Percentiles rank a stretch among this genome's conserved stretches.
These are phyloP conservation scores for Alternaria postmessia DNA, from an alignment of 2,329 filamentous ascomycete species.

Conservation along the genomic window DNA sequence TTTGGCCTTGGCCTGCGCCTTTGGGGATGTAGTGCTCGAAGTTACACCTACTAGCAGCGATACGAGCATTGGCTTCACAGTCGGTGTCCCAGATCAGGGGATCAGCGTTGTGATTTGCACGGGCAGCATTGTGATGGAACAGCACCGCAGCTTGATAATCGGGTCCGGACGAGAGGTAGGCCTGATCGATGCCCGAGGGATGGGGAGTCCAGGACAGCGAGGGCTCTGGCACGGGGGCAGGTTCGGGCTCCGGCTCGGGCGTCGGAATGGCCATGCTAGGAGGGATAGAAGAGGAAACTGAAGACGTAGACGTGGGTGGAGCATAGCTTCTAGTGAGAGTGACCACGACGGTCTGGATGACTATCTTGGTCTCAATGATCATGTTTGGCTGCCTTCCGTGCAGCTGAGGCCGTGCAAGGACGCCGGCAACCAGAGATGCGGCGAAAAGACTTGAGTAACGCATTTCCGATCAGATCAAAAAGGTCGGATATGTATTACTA, in stretches of 20 bases:
- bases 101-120: conserved; percentile 77
- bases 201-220: conserved; percentile 12
- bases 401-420: conserved; percentile 33
- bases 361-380: conserved; percentile 32
- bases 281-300: conserved; percentile 1
- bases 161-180: conserved; percentile 30
- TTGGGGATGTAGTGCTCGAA: conserved; percentile 68
- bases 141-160: conserved; percentile 54
- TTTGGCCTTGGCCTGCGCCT: conserved; percentile 78
- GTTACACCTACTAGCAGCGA: conserved; percentile 75
- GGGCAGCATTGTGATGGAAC: conserved; percentile 85
- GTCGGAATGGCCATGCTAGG: not conserved
- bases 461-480: conserved; percentile 32
- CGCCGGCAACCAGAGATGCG: conserved; percentile 35
- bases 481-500: conserved; percentile 12
- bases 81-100: conserved; percentile 74
- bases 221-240: conserved; percentile 5
- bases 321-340: conserved; percentile 10
- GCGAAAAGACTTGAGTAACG: conserved; percentile 36
- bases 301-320: conserved; percentile 7
- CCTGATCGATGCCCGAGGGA: conserved; percentile 34
- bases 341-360: conserved; percentile 33
- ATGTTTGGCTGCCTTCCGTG: conserved; percentile 29
- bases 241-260: not conserved
- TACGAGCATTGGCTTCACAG: conserved; percentile 63